Conservation (phyloP, 2,329 filamentous ascomycete genomes). For the Cladosporium sp. region DNA sequence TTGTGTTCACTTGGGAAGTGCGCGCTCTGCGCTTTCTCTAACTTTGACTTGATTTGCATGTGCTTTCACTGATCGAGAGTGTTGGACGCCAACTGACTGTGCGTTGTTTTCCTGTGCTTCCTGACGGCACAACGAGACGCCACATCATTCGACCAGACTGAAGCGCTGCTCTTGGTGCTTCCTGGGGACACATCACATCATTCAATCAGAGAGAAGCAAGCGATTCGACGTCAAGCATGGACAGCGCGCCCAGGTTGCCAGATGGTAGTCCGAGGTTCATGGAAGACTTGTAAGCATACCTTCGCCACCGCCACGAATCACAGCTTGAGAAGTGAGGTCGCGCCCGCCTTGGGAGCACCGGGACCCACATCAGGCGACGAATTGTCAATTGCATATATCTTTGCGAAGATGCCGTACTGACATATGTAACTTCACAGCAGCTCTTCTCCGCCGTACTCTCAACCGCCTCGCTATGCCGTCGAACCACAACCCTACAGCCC, state of each 20-base stretch:
- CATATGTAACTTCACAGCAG: constrained; percentile 11
- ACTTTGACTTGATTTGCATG: too few species aligned
- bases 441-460: constrained; percentile 25
- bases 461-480: constrained; percentile 19
- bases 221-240: constrained; percentile 3
- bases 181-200: neutral
- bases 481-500: constrained; percentile 16
- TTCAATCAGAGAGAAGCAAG: neutral
- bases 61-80: neutral
- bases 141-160: neutral
- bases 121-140: neutral
- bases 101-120: neutral
- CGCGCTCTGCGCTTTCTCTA: neutral
- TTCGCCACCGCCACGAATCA: too few species aligned
- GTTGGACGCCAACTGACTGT: neutral
- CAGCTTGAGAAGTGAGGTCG: neutral
- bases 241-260: constrained; percentile 19
- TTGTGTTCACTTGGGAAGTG: neutral
- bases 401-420: neutral
- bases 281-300: constrained; percentile 25
- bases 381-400: too few species aligned
- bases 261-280: constrained; percentile 23
- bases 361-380: too few species aligned
- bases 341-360: too few species aligned
- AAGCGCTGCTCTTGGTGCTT: too few species aligned